Evolutionary conservation across 345 rosid species (phyloP).

Genomic region (Acer negundo): DNA sequence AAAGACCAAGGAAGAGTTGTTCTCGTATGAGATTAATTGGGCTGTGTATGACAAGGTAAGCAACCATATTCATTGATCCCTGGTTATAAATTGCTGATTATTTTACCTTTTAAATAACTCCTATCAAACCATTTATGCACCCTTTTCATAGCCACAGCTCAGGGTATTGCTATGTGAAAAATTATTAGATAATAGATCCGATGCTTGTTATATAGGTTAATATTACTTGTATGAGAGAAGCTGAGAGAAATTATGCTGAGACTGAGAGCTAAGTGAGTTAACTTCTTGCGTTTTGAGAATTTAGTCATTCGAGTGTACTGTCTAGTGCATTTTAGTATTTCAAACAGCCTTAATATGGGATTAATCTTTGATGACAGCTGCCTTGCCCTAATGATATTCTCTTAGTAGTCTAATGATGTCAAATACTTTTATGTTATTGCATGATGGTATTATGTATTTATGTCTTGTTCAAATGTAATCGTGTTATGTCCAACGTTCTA

Average conservation of each 20-base stretch:
- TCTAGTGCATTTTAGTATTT: not conserved
- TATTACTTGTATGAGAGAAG: not conserved
- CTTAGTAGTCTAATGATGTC: not conserved
- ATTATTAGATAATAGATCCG: not conserved
- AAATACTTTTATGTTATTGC: not conserved
- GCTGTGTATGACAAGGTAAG: conserved; percentile 81
- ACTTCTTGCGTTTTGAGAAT: not conserved
- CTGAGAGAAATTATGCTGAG: not conserved
- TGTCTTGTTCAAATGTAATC: not conserved
- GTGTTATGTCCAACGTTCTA: conserved; percentile 7
- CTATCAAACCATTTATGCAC: too few species aligned
- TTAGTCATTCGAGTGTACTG: not conserved
- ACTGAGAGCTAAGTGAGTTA: not conserved
- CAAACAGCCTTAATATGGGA: not conserved
- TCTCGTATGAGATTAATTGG: conserved; percentile 93
- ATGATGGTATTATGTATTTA: not conserved
- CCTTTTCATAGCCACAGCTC: not conserved
- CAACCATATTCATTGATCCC: conserved; percentile 3
- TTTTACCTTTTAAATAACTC: not conserved
- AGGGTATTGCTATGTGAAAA: not conserved
- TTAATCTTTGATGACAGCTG: not conserved
- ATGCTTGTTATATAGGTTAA: not conserved
- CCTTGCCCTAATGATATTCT: not conserved
- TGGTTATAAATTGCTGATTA: conserved; percentile 3
- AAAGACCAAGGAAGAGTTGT: conserved; percentile 92